phyloP scores from a whole-genome alignment of 116 monocot genomes.

The Iris pallida region DNA sequence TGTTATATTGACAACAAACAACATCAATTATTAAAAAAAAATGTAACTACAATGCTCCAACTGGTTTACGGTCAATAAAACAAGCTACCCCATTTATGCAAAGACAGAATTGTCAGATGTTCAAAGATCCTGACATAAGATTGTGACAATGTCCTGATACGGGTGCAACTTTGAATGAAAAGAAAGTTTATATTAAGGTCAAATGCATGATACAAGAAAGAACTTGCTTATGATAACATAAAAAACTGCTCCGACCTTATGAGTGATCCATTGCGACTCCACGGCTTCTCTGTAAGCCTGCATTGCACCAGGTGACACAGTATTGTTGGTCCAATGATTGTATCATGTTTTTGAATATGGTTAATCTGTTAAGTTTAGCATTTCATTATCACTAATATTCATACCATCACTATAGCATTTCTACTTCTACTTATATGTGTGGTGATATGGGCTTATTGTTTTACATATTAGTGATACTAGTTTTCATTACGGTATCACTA shows the following conservation, averaged over 20 bases:
- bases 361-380: no score
- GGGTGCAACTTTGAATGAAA: background rate
- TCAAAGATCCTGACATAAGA: background rate
- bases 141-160: background rate
- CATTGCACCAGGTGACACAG: conserved; percentile 72
- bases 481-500: no score
- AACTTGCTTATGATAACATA: background rate
- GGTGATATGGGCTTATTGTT: no score
- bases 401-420: no score
- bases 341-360: no score
- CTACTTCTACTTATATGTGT: no score
- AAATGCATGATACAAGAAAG: background rate
- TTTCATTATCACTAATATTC: no score
- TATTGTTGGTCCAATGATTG: no score
- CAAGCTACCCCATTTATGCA: background rate
- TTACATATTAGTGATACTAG: no score
- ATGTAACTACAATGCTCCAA: background rate
- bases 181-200: background rate
- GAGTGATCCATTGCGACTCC: conserved; percentile 41
- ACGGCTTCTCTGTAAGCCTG: conserved; percentile 69
- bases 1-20: background rate
- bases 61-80: background rate
- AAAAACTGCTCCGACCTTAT: conserved; percentile 8
- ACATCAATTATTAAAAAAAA: background rate
- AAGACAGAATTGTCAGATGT: background rate